phyloP scores from a whole-genome alignment of 164 flowering plant genomes.

The Vitis rotundifolia region DNA sequence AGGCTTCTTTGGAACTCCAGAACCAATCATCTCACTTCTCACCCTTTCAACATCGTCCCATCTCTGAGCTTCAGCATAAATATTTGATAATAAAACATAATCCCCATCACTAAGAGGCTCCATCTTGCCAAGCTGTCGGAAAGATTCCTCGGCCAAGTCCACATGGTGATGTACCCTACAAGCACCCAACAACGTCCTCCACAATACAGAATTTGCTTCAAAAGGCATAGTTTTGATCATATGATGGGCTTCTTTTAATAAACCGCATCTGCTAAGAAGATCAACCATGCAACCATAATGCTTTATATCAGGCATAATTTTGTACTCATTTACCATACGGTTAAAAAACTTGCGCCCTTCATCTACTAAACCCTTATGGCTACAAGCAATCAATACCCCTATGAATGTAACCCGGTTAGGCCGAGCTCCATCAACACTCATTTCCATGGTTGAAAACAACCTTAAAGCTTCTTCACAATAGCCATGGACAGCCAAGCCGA shows the following conservation, averaged over 20 bases:
- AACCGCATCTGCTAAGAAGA: slow-evolving; percentile 48
- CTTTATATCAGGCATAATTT: slow-evolving; percentile 43
- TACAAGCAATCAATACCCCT: slow-evolving; percentile 50
- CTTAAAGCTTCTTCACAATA: slow-evolving; percentile 40
- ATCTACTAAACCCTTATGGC: slow-evolving; percentile 43
- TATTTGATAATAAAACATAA: slow-evolving; percentile 47
- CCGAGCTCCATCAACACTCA: slow-evolving; percentile 12
- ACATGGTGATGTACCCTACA: slow-evolving; percentile 42
- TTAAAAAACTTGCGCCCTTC: slow-evolving; percentile 36
- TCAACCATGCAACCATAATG: slow-evolving; percentile 68
- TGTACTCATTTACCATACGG: slow-evolving; percentile 35
- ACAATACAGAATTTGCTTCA: slow-evolving; percentile 32
- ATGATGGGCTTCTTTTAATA: slow-evolving; percentile 40
- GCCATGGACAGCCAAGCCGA: slow-evolving; percentile 60
- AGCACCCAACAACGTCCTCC: slow-evolving; percentile 59
- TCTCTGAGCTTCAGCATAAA: slow-evolving; percentile 46
- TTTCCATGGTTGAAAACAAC: slow-evolving; percentile 40
- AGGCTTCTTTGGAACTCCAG: slow-evolving; percentile 34
- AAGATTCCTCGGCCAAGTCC: slow-evolving; percentile 41
- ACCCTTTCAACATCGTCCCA: slow-evolving; percentile 49
- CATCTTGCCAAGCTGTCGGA: slow-evolving; percentile 28
- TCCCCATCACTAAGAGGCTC: slow-evolving; percentile 43
- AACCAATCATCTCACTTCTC: slow-evolving; percentile 40
- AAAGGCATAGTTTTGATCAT: slow-evolving; percentile 39
- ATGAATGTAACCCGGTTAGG: slow-evolving; percentile 53